Percentiles rank a stretch among this genome's conserved stretches.
These are phyloP conservation scores for Coemansia sp. DNA, from an alignment of 192 early-diverging fungal genomes.

Conservation along the genomic window DNA sequence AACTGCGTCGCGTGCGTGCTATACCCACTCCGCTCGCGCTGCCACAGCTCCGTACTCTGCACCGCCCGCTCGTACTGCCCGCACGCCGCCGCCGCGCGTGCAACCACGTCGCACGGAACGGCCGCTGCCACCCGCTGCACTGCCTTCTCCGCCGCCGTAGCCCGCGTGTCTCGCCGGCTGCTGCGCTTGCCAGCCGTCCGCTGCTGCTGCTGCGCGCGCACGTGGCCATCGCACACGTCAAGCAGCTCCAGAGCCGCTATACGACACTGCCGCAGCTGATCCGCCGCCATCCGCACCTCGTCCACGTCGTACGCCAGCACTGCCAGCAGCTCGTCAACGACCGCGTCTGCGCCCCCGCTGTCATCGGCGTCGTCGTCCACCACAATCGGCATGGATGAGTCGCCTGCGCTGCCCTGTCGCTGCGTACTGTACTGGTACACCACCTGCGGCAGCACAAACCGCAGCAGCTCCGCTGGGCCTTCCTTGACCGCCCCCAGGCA, in stretches of 20 bases:
- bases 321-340: constrained; percentile 24
- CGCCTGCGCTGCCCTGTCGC: background rate
- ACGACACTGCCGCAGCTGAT: constrained; percentile 44
- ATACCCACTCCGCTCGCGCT: constrained; percentile 18
- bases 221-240: constrained; percentile 23
- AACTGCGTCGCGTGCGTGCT: constrained; percentile 29
- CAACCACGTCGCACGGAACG: constrained; percentile 16
- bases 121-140: constrained; percentile 14
- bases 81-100: constrained; percentile 30
- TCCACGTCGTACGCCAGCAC: constrained; percentile 18
- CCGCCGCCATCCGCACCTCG: constrained; percentile 7
- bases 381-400: constrained; percentile 12
- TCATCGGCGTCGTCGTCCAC: constrained; percentile 37
- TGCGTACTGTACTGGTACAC: constrained; percentile 35
- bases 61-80: constrained; percentile 46
- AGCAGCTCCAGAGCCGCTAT: constrained; percentile 34
- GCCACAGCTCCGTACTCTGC: constrained; percentile 26
- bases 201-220: constrained; percentile 27
- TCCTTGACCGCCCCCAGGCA: constrained; percentile 43
- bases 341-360: background rate
- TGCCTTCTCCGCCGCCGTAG: constrained; percentile 25
- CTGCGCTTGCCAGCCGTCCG: constrained; percentile 22
- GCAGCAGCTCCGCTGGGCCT: constrained; percentile 29
- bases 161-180: constrained; percentile 19
- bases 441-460: constrained; percentile 33